Conservation (phyloP, 495 filamentous ascomycete species). For the Arthonia radiata region DNA sequence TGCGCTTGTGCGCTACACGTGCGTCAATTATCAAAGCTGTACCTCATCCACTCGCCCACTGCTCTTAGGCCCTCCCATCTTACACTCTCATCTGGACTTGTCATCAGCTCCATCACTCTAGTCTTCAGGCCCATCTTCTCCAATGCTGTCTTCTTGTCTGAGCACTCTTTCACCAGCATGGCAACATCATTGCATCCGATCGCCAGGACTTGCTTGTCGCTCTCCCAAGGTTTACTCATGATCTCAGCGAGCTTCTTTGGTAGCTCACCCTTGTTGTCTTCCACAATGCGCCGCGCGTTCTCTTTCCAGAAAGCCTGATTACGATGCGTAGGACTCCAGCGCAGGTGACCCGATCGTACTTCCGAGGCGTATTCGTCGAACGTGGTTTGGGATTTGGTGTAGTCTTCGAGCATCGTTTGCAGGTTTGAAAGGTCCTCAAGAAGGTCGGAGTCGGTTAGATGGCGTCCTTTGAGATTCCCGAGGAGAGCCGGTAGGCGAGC, state of each 20-base stretch:
- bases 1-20: too few relatives aligned
- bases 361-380: conserved; percentile 91
- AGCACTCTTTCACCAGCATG: conserved; percentile 66
- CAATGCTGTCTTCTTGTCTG: conserved; percentile 56
- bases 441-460: conserved; percentile 71
- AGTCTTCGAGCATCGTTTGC: conserved; percentile 62
- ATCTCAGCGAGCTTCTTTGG: conserved; percentile 72
- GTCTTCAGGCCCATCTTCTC: conserved; percentile 82
- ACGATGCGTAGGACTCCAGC: conserved; percentile 89
- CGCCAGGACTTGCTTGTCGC: conserved; percentile 84
- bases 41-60: conserved; percentile 81
- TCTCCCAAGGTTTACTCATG: conserved; percentile 61
- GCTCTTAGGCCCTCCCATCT: conserved; percentile 89
- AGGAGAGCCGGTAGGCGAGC: conserved; percentile 63
- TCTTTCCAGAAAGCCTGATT: conserved; percentile 81
- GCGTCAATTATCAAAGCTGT: conserved; percentile 41
- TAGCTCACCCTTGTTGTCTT: conserved; percentile 54
- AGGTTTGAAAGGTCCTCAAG: conserved; percentile 60
- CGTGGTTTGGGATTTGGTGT: conserved; percentile 88
- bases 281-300: conserved; percentile 79
- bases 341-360: conserved; percentile 64
- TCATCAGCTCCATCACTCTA: conserved; percentile 90
- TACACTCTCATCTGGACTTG: conserved; percentile 64
- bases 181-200: conserved; percentile 92
- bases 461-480: conserved; percentile 54